Conservation (phyloP, 148 eudicot species). For the Rhododendron ovatum region DNA sequence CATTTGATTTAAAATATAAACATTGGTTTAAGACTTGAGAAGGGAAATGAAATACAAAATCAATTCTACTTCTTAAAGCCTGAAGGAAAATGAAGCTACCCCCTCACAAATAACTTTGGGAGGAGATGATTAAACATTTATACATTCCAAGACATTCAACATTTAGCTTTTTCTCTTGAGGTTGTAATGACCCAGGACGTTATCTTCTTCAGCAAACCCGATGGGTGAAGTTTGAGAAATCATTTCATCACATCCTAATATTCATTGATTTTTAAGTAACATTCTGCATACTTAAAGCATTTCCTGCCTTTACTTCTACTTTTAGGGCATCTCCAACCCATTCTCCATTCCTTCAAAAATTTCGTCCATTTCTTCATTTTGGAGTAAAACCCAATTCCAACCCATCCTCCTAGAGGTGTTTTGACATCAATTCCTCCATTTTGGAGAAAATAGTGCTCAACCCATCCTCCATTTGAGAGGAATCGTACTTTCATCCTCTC, state of each 20-base stretch:
- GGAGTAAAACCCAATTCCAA: too few species aligned
- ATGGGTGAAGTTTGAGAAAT: background rate
- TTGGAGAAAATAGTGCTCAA: too few species aligned
- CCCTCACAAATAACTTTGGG: background rate
- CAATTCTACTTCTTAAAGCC: background rate
- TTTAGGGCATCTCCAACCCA: too few species aligned
- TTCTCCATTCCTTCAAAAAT: too few species aligned
- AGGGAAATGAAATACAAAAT: background rate
- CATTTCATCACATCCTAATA: background rate
- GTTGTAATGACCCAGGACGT: background rate
- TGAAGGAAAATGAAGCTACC: background rate
- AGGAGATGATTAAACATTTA: background rate
- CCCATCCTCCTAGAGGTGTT: too few species aligned
- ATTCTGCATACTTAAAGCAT: background rate
- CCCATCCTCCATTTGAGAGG: too few species aligned
- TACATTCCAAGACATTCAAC: background rate
- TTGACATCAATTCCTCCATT: too few species aligned
- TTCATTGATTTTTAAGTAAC: background rate
- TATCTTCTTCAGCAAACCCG: background rate
- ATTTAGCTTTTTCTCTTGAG: background rate
- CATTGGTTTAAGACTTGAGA: background rate
- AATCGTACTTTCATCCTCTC: too few species aligned
- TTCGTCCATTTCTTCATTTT: too few species aligned
- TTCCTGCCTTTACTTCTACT: background rate
- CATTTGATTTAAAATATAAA: background rate